These are phyloP conservation scores for Leucosporidium scottii DNA, from an alignment of 768 basidiomycete genomes.

Conservation along the genomic window DNA sequence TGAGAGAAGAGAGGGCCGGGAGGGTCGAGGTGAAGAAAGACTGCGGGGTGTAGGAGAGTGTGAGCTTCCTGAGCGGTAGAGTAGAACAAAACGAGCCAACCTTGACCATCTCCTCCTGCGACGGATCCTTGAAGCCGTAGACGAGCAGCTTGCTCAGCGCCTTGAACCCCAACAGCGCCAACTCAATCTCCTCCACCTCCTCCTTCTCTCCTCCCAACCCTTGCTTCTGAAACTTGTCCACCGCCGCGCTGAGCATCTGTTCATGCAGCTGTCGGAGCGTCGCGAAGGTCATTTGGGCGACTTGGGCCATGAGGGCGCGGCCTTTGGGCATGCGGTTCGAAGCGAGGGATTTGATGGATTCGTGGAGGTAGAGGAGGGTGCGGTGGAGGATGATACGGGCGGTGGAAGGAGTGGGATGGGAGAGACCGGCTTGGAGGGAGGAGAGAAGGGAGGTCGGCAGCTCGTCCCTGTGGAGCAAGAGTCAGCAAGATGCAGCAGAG, in stretches of 20 bases:
- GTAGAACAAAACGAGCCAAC: background rate
- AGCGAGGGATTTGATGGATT: slow-evolving; percentile 30
- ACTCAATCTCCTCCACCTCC: slow-evolving; percentile 48
- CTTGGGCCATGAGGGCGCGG: slow-evolving; percentile 21
- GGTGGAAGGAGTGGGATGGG: slow-evolving; percentile 48
- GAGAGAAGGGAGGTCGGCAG: slow-evolving; percentile 53
- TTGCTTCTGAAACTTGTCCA: slow-evolving; percentile 39
- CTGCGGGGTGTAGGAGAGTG: slow-evolving; percentile 5
- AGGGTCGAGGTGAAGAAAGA: slow-evolving; percentile 27
- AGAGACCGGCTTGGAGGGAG: slow-evolving; percentile 50
- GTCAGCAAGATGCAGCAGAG: background rate
- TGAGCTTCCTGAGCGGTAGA: background rate
- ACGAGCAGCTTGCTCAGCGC: slow-evolving; percentile 60
- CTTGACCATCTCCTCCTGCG: slow-evolving; percentile 39
- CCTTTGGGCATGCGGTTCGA: slow-evolving; percentile 35
- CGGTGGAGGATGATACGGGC: slow-evolving; percentile 29
- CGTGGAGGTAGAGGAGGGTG: slow-evolving; percentile 28
- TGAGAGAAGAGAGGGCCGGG: slow-evolving; percentile 10
- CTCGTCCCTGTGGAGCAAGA: slow-evolving; percentile 50
- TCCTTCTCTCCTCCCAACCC: slow-evolving; percentile 36
- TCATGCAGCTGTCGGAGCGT: slow-evolving; percentile 60
- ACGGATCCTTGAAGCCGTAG: slow-evolving; percentile 56
- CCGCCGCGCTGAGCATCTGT: slow-evolving; percentile 47
- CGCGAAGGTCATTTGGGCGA: slow-evolving; percentile 52
- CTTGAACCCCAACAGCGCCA: slow-evolving; percentile 69